Conservation (phyloP, 768 basidiomycete genomes). For the Boletus fagicola region DNA sequence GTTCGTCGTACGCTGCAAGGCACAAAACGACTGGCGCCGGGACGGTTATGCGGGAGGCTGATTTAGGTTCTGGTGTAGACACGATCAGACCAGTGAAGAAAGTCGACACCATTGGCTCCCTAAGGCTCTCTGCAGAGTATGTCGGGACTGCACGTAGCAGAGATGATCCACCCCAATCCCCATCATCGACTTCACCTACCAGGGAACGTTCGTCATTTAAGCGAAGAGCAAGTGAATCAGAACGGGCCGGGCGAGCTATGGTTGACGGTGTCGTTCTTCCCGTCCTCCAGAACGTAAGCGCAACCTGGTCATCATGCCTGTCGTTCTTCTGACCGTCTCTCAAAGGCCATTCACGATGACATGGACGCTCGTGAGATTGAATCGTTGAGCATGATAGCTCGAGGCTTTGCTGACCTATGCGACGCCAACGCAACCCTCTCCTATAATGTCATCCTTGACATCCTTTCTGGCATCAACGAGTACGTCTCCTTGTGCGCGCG, state of each 20-base stretch:
- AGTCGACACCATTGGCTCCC: conserved; percentile 75
- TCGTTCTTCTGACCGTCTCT: conserved; percentile 4
- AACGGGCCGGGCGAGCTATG: conserved; percentile 64
- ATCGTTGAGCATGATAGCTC: conserved; percentile 82
- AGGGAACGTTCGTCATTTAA: conserved; percentile 42
- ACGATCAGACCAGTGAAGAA: conserved; percentile 95
- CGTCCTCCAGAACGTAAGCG: conserved; percentile 66
- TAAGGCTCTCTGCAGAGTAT: conserved; percentile 75
- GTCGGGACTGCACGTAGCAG: conserved; percentile 65
- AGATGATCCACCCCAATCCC: conserved; percentile 45
- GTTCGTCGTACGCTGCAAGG: conserved; percentile 79
- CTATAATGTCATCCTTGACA: conserved; percentile 85
- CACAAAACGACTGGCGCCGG: conserved; percentile 60
- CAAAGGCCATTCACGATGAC: conserved; percentile 71
- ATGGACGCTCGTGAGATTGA: conserved; percentile 89
- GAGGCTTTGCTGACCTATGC: conserved; percentile 86
- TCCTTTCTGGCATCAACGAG: conserved; percentile 90
- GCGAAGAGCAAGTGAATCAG: conserved; percentile 52
- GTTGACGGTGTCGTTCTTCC: conserved; percentile 86
- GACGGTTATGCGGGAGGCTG: conserved; percentile 74
- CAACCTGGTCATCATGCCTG: background rate
- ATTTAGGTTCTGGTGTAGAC: conserved; percentile 83
- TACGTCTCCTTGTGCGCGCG: conserved; percentile 39
- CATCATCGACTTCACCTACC: conserved; percentile 46
- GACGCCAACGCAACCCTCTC: conserved; percentile 81